phyloP scores from a whole-genome alignment of 2,329 filamentous ascomycete species.

The Pyrenophora graminea region DNA sequence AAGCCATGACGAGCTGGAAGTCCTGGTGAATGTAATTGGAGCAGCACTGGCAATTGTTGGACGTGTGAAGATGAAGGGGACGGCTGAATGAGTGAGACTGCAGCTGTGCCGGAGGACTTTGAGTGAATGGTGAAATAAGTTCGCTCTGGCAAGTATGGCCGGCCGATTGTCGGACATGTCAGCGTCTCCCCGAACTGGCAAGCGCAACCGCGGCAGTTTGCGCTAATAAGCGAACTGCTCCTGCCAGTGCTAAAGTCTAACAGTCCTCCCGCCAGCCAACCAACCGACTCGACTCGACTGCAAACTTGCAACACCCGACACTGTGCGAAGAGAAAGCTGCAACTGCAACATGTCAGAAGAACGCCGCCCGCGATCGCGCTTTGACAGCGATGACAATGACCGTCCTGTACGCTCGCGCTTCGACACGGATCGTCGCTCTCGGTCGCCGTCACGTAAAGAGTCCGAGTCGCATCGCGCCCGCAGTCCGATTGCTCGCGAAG shows the following conservation, averaged over 20 bases:
- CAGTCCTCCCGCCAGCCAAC: neutral
- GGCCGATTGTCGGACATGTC: slow-evolving; percentile 13
- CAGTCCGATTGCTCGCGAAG: slow-evolving; percentile 69
- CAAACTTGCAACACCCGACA: slow-evolving; percentile 2
- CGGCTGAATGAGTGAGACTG: too few species aligned
- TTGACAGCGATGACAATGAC: slow-evolving; percentile 85
- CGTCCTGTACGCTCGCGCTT: slow-evolving; percentile 70
- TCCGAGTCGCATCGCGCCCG: slow-evolving; percentile 75
- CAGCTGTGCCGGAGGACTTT: too few species aligned
- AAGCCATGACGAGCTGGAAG: slow-evolving; percentile 45
- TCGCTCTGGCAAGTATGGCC: neutral
- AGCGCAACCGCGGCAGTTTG: slow-evolving; percentile 9
- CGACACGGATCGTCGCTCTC: slow-evolving; percentile 64
- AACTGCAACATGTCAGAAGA: slow-evolving; percentile 70
- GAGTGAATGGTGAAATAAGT: slow-evolving; percentile 7
- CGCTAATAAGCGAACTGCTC: slow-evolving; percentile 10
- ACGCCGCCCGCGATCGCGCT: slow-evolving; percentile 87
- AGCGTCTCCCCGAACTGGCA: slow-evolving; percentile 3
- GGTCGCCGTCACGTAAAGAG: slow-evolving; percentile 71
- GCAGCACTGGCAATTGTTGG: neutral
- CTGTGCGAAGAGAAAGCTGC: slow-evolving; percentile 5
- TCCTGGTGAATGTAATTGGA: slow-evolving; percentile 19
- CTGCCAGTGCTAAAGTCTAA: slow-evolving; percentile 3
- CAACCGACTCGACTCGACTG: slow-evolving; percentile 1
- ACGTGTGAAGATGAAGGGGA: too few species aligned